Percentiles rank a stretch among this genome's conserved stretches.
Conservation (phyloP, 2,329 filamentous ascomycete genomes). For the Neofusicoccum sp. region DNA sequence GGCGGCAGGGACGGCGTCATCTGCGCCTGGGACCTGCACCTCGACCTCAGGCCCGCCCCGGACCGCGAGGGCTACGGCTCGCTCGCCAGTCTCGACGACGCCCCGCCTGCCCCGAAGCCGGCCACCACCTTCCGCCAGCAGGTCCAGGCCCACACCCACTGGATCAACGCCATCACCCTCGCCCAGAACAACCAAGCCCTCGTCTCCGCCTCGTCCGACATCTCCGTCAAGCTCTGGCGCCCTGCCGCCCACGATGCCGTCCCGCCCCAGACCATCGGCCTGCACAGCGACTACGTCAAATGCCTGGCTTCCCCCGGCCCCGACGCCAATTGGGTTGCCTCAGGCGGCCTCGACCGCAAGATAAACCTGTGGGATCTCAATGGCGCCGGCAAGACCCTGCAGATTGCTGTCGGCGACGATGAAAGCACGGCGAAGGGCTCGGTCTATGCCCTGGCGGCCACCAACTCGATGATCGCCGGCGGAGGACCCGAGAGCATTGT, state of each 20-base stretch:
- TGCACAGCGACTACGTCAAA: slow-evolving; percentile 96
- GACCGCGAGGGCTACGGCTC: slow-evolving; percentile 35
- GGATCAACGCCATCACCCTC: slow-evolving; percentile 90
- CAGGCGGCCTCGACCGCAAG: slow-evolving; percentile 87
- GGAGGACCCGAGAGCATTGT: slow-evolving; percentile 94
- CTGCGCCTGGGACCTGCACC: slow-evolving; percentile 89
- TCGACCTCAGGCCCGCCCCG: slow-evolving; percentile 55
- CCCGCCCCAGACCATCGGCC: slow-evolving; percentile 76
- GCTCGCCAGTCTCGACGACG: slow-evolving; percentile 30
- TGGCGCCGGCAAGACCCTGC: slow-evolving; percentile 78
- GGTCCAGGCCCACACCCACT: slow-evolving; percentile 84
- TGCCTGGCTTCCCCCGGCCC: slow-evolving; percentile 76
- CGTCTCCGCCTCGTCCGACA: slow-evolving; percentile 89
- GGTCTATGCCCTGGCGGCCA: slow-evolving; percentile 83
- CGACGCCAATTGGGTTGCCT: slow-evolving; percentile 81
- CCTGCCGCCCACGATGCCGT: slow-evolving; percentile 63
- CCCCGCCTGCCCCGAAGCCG: slow-evolving; percentile 32
- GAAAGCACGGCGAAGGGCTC: slow-evolving; percentile 82
- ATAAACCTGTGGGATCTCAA: slow-evolving; percentile 92
- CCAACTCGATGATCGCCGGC: slow-evolving; percentile 78
- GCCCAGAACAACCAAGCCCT: slow-evolving; percentile 75
- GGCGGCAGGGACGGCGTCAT: slow-evolving; percentile 93
- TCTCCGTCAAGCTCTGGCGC: slow-evolving; percentile 90
- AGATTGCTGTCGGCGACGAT: slow-evolving; percentile 81
- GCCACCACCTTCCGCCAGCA: slow-evolving; percentile 59